Percentiles rank a stretch among this genome's conserved stretches.
Conservation (phyloP, 225 moss, liverwort and hornwort species). For the Marchantia paleacea region DNA sequence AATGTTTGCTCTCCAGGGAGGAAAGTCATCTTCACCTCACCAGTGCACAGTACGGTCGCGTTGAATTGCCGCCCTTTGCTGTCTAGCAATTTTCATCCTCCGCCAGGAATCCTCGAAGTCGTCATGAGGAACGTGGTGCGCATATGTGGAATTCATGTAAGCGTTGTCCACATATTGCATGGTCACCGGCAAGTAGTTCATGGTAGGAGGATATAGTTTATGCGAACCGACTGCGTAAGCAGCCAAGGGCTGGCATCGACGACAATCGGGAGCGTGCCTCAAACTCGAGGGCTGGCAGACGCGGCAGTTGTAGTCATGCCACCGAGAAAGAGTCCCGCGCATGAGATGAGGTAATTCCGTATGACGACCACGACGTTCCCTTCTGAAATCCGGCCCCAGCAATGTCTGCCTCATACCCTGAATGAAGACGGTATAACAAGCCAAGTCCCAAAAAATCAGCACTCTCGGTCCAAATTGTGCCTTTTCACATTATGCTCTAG, state of each 20-base stretch:
- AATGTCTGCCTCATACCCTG: slow-evolving; percentile 9
- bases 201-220: not conserved
- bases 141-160: not conserved
- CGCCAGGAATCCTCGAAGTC: slow-evolving; percentile 1
- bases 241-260: not conserved
- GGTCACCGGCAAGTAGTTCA: not conserved
- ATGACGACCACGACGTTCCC: slow-evolving; percentile 11
- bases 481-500: too few relatives aligned
- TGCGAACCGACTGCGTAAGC: slow-evolving; percentile 11
- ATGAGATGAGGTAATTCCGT: not conserved
- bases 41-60: not conserved
- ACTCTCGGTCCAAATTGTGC: not conserved
- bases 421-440: not conserved
- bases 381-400: not conserved
- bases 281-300: not conserved
- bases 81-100: slow-evolving; percentile 8
- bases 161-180: not conserved
- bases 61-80: not conserved
- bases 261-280: not conserved
- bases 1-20: too few relatives aligned
- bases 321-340: not conserved
- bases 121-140: not conserved
- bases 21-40: too few relatives aligned
- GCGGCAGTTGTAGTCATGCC: slow-evolving; percentile 3
- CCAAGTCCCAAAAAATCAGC: too few relatives aligned